Percentiles rank a stretch among this genome's conserved stretches.
Conservation (phyloP, 768 basidiomycete species). For the Kondoa malvinella region DNA sequence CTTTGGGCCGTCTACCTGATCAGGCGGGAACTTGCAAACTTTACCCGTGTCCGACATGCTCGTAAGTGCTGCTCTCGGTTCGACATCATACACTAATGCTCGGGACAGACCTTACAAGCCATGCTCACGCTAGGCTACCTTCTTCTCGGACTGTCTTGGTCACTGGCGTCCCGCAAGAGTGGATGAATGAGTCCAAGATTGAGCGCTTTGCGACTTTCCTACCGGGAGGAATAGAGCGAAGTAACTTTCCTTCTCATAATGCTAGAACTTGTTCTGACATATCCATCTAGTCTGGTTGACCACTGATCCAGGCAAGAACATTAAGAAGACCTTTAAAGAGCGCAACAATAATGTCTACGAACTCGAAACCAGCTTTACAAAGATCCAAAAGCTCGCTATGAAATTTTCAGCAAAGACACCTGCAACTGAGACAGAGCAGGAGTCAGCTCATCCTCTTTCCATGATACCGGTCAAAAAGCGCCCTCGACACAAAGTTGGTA, state of each 20-base stretch:
- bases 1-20: constrained; percentile 17
- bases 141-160: constrained; percentile 15
- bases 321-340: constrained; percentile 65
- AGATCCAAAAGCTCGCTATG: too few relatives aligned
- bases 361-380: constrained; percentile 72
- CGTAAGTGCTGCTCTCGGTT: too few relatives aligned
- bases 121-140: constrained; percentile 14
- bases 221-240: too few relatives aligned
- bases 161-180: background rate
- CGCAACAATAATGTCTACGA: constrained; percentile 55
- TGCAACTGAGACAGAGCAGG: too few relatives aligned
- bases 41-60: constrained; percentile 5
- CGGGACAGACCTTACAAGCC: too few relatives aligned
- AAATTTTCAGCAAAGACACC: too few relatives aligned
- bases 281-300: too few relatives aligned
- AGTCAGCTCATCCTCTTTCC: too few relatives aligned
- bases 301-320: too few relatives aligned
- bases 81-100: too few relatives aligned
- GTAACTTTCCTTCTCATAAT: too few relatives aligned
- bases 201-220: constrained; percentile 53
- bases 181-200: constrained; percentile 44
- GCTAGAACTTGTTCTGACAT: too few relatives aligned
- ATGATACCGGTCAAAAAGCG: constrained; percentile 56
- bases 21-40: constrained; percentile 6
- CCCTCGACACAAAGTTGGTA: constrained; percentile 48